These are phyloP conservation scores for Prunus mume DNA, from an alignment of 306 rosid species.

Conservation along the genomic window DNA sequence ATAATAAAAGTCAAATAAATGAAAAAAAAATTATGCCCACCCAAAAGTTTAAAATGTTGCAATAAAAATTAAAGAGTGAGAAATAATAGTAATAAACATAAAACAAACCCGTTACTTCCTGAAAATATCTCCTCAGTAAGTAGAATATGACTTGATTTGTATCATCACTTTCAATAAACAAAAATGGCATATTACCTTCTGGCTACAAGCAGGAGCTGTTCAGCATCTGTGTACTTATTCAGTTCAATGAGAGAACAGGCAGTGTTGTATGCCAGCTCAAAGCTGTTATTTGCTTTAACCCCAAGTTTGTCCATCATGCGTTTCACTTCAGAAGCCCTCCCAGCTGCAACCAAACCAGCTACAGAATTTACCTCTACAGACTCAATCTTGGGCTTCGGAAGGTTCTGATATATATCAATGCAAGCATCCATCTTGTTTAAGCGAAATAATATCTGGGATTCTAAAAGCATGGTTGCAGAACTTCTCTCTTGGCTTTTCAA, in stretches of 20 bases:
- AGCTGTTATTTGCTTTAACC: constrained; percentile 79
- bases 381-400: constrained; percentile 74
- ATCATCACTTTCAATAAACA: constrained; percentile 16
- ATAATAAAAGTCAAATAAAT: background rate
- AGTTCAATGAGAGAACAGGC: constrained; percentile 82
- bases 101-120: background rate
- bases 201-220: constrained; percentile 77
- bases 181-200: constrained; percentile 57
- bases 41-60: background rate
- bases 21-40: background rate
- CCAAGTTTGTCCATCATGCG: constrained; percentile 68
- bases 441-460: constrained; percentile 90
- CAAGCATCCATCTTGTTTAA: constrained; percentile 87
- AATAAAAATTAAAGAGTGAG: background rate
- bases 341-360: constrained; percentile 78
- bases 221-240: constrained; percentile 76
- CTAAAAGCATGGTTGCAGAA: constrained; percentile 63
- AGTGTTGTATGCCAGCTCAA: constrained; percentile 89
- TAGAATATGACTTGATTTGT: constrained; percentile 17
- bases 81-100: background rate
- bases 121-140: background rate
- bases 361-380: constrained; percentile 76
- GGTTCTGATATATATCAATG: constrained; percentile 82
- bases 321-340: constrained; percentile 82
- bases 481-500: constrained; percentile 57